Conservation (phyloP, 148 eudicot species). For the Cornus florida region DNA sequence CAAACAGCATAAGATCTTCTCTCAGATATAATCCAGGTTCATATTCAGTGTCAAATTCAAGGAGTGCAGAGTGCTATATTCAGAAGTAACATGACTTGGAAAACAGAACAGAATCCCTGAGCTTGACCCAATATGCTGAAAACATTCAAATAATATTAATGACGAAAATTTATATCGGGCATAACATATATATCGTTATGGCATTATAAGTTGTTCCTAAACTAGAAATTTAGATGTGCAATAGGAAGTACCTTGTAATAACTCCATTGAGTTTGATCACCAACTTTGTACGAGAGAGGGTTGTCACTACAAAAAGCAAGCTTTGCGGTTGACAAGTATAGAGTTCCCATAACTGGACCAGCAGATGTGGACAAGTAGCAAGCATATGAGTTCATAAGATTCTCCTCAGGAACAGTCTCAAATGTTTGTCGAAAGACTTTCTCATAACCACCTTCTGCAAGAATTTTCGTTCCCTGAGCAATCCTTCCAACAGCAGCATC, state of each 20-base stretch:
- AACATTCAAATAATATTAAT: not conserved
- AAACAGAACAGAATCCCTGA: not conserved
- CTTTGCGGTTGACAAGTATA: conserved; percentile 72
- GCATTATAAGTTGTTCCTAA: not conserved
- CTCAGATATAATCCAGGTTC: not conserved
- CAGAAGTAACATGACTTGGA: not conserved
- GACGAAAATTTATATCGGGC: not conserved
- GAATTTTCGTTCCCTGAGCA: conserved; percentile 75
- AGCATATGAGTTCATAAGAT: conserved; percentile 70
- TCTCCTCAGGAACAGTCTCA: conserved; percentile 78
- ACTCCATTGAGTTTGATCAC: conserved; percentile 71
- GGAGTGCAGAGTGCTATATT: too few relatives aligned
- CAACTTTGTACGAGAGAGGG: conserved; percentile 77
- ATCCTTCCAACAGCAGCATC: conserved; percentile 93
- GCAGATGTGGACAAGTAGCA: conserved; percentile 94
- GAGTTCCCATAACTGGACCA: conserved; percentile 86
- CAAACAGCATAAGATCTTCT: not conserved
- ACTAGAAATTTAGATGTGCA: not conserved
- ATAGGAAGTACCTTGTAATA: conserved; percentile 64
- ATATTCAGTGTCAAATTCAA: not conserved
- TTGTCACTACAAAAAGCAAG: conserved; percentile 88
- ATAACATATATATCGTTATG: not conserved
- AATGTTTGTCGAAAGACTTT: conserved; percentile 77
- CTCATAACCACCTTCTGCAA: conserved; percentile 96
- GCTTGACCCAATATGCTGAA: not conserved